These are phyloP conservation scores for Coleophoma crateriformis DNA, from an alignment of 2,329 filamentous ascomycete genomes.

Conservation along the genomic window DNA sequence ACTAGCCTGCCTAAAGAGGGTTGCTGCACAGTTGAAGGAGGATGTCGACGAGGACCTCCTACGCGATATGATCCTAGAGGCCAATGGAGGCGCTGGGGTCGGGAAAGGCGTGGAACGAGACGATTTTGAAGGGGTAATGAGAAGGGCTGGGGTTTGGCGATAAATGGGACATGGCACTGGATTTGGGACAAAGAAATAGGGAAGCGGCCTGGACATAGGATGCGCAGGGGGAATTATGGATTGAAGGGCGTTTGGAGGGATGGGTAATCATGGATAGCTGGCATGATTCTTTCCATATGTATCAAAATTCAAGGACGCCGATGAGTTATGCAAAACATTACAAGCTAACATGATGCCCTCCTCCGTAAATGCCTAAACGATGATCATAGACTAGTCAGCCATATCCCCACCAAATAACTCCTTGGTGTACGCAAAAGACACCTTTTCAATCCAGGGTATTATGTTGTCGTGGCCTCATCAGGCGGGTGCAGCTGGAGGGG, in stretches of 20 bases:
- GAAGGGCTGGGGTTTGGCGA: conserved; percentile 24
- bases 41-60: conserved; percentile 78
- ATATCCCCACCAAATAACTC: no score
- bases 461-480: conserved; percentile 16
- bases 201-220: no score
- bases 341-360: not conserved
- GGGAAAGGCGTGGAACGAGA: conserved; percentile 66
- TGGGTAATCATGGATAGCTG: not conserved
- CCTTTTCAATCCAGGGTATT: conserved; percentile 6
- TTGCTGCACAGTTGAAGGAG: conserved; percentile 79
- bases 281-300: not conserved
- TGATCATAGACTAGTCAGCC: no score
- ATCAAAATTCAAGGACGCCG: not conserved
- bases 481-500: conserved; percentile 30
- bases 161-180: conserved; percentile 1
- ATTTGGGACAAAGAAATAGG: no score
- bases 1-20: conserved; percentile 67
- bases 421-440: not conserved
- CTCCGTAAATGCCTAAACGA: not conserved
- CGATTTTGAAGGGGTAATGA: conserved; percentile 40
- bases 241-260: not conserved
- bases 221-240: no score
- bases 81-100: conserved; percentile 74
- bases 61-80: conserved; percentile 91
- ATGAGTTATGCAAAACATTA: not conserved